phyloP scores from a whole-genome alignment of 1,284 basidiomycete genomes.

The Neonothopanus nambi region DNA sequence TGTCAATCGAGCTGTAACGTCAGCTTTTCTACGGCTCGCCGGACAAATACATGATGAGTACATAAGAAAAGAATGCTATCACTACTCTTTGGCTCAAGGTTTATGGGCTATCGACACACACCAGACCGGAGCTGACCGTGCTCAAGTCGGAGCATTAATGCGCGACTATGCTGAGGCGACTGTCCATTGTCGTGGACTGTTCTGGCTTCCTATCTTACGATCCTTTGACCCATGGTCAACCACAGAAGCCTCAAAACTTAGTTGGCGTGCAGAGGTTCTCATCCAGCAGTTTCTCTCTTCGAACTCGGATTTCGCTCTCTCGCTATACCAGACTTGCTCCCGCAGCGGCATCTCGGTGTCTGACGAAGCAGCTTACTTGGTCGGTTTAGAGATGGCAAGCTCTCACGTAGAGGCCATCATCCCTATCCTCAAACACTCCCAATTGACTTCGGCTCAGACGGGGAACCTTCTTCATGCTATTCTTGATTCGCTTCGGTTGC shows the following conservation, averaged over 20 bases:
- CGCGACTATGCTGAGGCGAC: conserved; percentile 28
- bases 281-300: conserved; percentile 9
- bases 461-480: conserved; percentile 32
- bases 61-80: conserved; percentile 33
- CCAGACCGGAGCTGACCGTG: conserved; percentile 16
- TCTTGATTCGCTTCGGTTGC: conserved; percentile 30
- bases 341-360: conserved; percentile 16
- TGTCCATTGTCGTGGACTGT: conserved; percentile 18
- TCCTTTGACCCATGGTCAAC: conserved; percentile 10
- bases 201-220: conserved; percentile 25
- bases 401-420: conserved; percentile 28
- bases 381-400: conserved; percentile 23
- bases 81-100: conserved; percentile 20
- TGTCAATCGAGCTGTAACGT: conserved; percentile 37
- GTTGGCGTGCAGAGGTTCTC: conserved; percentile 15
- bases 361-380: neutral
- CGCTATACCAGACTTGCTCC: conserved; percentile 18
- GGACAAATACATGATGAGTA: conserved; percentile 35
- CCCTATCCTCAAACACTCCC: conserved; percentile 27
- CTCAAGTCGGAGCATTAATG: conserved; percentile 26
- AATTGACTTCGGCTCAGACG: conserved; percentile 23
- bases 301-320: neutral
- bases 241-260: conserved; percentile 16
- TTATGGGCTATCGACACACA: conserved; percentile 20
- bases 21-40: conserved; percentile 49